These are phyloP conservation scores for Brachypodium distachyon DNA, from an alignment of 202 grass and related monocot species.

Conservation along the genomic window DNA sequence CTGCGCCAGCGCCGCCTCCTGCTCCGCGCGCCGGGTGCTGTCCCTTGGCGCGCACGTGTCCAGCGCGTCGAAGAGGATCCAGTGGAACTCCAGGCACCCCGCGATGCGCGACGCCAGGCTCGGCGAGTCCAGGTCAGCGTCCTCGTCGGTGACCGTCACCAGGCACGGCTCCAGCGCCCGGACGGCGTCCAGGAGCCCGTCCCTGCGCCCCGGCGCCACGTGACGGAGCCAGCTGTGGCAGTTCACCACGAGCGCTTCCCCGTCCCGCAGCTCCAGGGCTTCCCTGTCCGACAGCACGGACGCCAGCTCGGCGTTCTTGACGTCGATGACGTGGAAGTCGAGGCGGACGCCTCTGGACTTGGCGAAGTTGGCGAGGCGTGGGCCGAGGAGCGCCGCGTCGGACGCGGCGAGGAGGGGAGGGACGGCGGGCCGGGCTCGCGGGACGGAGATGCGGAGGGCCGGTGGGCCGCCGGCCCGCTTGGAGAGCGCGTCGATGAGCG, in stretches of 20 bases:
- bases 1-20: conserved; percentile 45
- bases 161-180: conserved; percentile 30
- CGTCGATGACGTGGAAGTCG: conserved; percentile 27
- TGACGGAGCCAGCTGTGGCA: conserved; percentile 63
- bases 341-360: conserved; percentile 45
- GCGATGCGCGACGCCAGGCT: conserved; percentile 56
- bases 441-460: conserved; percentile 53
- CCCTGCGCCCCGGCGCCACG: conserved; percentile 14
- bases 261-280: conserved; percentile 30
- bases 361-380: conserved; percentile 45
- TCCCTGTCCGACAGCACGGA: conserved; percentile 17
- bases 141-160: conserved; percentile 61
- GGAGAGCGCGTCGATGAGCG: conserved; percentile 56
- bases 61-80: conserved; percentile 66
- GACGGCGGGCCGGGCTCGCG: conserved; percentile 33
- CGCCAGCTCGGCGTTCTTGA: too few relatives aligned
- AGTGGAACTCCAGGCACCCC: conserved; percentile 61
- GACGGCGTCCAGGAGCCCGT: conserved; percentile 30
- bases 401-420: conserved; percentile 29
- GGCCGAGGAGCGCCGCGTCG: conserved; percentile 40
- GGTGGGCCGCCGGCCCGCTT: conserved; percentile 35
- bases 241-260: conserved; percentile 54
- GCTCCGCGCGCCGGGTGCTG: conserved; percentile 35
- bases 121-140: conserved; percentile 60
- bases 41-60: conserved; percentile 59